Conservation (phyloP, 139 green algal genomes). For the Chlorella sp. region DNA sequence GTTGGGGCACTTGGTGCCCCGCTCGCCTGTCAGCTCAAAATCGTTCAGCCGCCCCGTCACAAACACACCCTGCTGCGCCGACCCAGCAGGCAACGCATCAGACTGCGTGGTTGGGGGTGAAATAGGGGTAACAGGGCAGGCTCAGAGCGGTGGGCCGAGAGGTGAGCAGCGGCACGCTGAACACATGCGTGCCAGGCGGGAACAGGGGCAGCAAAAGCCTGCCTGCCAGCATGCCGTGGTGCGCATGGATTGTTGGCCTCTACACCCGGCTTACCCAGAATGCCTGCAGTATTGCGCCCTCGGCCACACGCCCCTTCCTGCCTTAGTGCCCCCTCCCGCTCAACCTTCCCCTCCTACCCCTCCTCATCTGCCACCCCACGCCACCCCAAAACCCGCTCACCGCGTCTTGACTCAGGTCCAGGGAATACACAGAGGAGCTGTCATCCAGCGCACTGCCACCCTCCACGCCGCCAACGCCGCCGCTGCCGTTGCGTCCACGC, state of each 20-base stretch:
- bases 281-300: too few species aligned
- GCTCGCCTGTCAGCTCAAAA: slow-evolving; percentile 78
- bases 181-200: background rate
- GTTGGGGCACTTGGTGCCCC: slow-evolving; percentile 83
- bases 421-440: background rate
- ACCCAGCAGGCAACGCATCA: slow-evolving; percentile 12
- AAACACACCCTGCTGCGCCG: slow-evolving; percentile 49
- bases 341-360: background rate
- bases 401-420: background rate
- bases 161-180: background rate
- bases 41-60: slow-evolving; percentile 56
- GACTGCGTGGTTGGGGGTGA: background rate
- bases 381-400: background rate
- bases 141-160: background rate
- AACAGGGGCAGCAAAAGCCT: background rate
- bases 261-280: too few species aligned
- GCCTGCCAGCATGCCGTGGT: background rate
- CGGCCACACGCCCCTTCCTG: background rate
- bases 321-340: background rate
- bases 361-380: background rate
- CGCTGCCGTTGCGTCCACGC: slow-evolving; percentile 3
- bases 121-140: background rate
- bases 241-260: too few species aligned
- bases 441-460: background rate
- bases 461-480: background rate